These are phyloP conservation scores for Colletotrichum sp. DNA, from an alignment of 2,329 filamentous ascomycete genomes.

Conservation along the genomic window DNA sequence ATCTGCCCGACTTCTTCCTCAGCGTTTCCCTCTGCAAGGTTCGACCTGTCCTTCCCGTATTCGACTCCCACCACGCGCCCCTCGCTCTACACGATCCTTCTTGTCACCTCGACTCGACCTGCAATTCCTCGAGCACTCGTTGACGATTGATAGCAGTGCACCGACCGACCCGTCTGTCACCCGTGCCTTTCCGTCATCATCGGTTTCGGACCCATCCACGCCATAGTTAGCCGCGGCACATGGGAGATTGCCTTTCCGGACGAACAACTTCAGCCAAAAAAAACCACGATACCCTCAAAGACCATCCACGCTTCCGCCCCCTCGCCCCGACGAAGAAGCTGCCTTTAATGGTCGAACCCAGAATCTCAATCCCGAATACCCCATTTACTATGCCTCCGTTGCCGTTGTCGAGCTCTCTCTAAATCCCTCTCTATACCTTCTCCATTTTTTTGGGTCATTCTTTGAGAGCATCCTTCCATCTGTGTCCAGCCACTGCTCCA, in stretches of 20 bases:
- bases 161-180: not conserved
- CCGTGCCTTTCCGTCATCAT: not conserved
- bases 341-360: not conserved
- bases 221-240: slow-evolving; percentile 3
- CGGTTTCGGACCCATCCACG: not conserved
- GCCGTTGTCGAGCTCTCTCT: not conserved
- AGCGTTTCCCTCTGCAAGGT: not conserved
- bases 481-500: not conserved
- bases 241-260: slow-evolving; percentile 1
- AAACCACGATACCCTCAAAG: slow-evolving; percentile 13
- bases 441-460: slow-evolving; percentile 4
- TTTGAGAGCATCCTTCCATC: slow-evolving; percentile 5
- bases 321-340: not conserved
- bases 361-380: not conserved
- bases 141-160: not conserved
- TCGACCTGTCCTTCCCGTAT: not conserved
- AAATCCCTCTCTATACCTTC: not conserved
- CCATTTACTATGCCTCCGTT: slow-evolving; percentile 10
- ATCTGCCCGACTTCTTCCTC: not conserved
- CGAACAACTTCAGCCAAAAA: not conserved
- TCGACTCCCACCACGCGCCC: not conserved
- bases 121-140: not conserved
- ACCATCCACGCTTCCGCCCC: not conserved
- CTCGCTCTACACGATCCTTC: not conserved
- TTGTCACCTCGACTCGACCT: not conserved